Base-by-base conservation (phyloP, 78 protist genomes). In the Monosiga brevicollis region DNA sequence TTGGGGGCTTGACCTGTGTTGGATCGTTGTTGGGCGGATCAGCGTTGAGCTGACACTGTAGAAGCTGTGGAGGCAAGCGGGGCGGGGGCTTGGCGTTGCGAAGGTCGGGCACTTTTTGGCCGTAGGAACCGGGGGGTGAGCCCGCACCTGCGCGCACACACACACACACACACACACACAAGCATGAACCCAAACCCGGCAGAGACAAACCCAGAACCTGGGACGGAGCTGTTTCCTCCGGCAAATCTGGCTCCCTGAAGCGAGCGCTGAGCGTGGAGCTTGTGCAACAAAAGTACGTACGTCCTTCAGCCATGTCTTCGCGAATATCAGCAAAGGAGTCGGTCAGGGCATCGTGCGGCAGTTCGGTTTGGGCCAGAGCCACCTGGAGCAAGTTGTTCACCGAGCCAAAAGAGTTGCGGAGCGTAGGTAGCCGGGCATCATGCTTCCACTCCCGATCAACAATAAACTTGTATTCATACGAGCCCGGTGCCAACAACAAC, bases 1-100 rank as follows among this genome's bases (percentile, higher is more conserved):
- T 91, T 35, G 98, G 98, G 39, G 91, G 62, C 26, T 97, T 97
- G 38, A 96, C 91, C 49, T 88, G 82, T 26, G 92, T 83, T n/a
- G 98, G 95, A 62, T 95, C 92, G 34, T 81, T 82, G 20, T 84
- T 83, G 40, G 89, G 87, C 70, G 88, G 92, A 62, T 86, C 90
- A 10, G 88, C 83, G 85, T 94, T 91, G 42, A 94, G 83, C 2
- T 90, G 42, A n/a, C 89, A 89, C 40, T 84, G 82, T 77, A 90
- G 40, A 74, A 95, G 87, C 78, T 95, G 95, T 22, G 97, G 95
- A 34, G 97, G 97, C 41, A 95, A 76, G 42, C 87, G 78, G 2
- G 95, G 95, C 29, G 97, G 97, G 38, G 91, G 89, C 74, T 90
- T 87, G 71, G 89, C 75, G 76, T 81, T 85, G 32, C 72, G 78